These are phyloP conservation scores for Candida sanyaensis DNA, from an alignment of 1,139 yeast species.

Conservation along the genomic window DNA sequence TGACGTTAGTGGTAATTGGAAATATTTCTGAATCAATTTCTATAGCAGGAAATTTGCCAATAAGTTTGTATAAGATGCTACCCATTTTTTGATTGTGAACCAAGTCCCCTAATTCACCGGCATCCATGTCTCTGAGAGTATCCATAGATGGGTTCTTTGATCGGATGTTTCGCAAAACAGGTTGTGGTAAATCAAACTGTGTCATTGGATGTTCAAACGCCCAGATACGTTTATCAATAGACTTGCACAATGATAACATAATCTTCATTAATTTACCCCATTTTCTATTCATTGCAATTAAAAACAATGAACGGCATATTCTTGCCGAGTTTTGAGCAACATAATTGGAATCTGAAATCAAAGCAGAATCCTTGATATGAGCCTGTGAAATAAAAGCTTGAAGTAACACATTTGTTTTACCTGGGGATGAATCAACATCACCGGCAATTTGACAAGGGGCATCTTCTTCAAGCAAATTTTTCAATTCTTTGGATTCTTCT, in stretches of 20 bases:
- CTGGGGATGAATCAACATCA: slow-evolving; percentile 71
- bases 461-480: slow-evolving; percentile 57
- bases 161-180: slow-evolving; percentile 62
- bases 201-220: slow-evolving; percentile 86
- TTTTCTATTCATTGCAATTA: slow-evolving; percentile 81
- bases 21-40: slow-evolving; percentile 79
- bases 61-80: slow-evolving; percentile 54
- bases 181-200: slow-evolving; percentile 80
- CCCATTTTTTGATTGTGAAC: slow-evolving; percentile 86
- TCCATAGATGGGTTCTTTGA: slow-evolving; percentile 70
- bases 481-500: slow-evolving; percentile 80
- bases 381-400: slow-evolving; percentile 88
- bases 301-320: slow-evolving; percentile 85
- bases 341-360: slow-evolving; percentile 84
- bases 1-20: slow-evolving; percentile 85
- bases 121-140: slow-evolving; percentile 68
- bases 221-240: slow-evolving; percentile 86
- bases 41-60: slow-evolving; percentile 75
- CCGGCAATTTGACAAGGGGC: slow-evolving; percentile 86
- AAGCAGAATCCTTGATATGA: slow-evolving; percentile 71
- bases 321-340: slow-evolving; percentile 96
- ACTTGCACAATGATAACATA: slow-evolving; percentile 78
- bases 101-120: slow-evolving; percentile 82
- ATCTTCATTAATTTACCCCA: slow-evolving; percentile 85
- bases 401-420: slow-evolving; percentile 83